Base-by-base conservation (phyloP, 1,284 basidiomycete genomes). In the Butyriboletus pseudospeciosus region DNA sequence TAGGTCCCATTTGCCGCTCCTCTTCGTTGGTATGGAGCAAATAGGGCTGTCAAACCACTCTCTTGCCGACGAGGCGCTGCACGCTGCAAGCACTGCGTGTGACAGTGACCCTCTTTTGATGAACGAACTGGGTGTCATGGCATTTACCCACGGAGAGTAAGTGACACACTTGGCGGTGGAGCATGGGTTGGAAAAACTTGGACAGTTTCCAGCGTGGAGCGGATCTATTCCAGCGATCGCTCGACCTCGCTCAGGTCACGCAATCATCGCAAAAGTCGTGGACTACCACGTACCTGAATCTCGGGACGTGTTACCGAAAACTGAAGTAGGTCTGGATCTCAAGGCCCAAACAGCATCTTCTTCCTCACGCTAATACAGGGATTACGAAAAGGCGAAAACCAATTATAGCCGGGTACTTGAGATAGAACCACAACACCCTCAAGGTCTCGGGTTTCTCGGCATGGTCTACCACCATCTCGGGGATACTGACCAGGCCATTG, bases 21-120 rank as follows among this genome's bases (percentile, higher is more conserved):
- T 98, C 70, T 99, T 95, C 69, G 93, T 99, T 47, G 97, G 96
- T 3, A 98, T 98, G 93, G 96, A 99, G 68, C 92, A 99, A 62
- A 88, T 99, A 46, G 88, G 90, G 66, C 79, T 98, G 7, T 91
- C 90, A 43, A 94, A 97, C 61, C 80, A 86, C 55, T 71, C 76
- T 17, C 79, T 95, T 36, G 97, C 97, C 1, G 84, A 90, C 48
- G 92, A 98, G 62, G 92, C 94, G 37, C 78, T 99, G 38, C 77
- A 84, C 55, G 90, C 94, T 1, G 87, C 94, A 1, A 77, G 86
- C 58, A 73, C 79, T 1, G 85, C 96, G 71, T 94, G 93, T 67
- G 79, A 87, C 52, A 81, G 82, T 4, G 97, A 99, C 69, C 94
- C 97, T 25, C 74, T 98, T 50, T 75, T 98, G 35, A 78, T 89